Evolutionary conservation across 2,329 filamentous ascomycete species (phyloP).

Genomic region (Huntiella bhutanensis): DNA sequence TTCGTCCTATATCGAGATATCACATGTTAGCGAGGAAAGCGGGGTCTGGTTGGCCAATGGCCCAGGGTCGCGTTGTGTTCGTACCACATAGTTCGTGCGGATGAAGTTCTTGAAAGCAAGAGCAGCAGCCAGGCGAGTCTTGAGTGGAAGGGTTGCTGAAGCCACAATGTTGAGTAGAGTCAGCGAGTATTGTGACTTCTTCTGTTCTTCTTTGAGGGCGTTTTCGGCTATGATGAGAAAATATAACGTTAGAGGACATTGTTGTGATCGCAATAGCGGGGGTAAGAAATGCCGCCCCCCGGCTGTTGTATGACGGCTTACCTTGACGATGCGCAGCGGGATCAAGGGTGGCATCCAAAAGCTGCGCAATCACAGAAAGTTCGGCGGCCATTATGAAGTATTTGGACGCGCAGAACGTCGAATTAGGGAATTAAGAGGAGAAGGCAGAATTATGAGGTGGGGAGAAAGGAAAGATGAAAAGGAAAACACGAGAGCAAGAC

Average conservation of each 20-base stretch:
- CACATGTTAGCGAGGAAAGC: background rate
- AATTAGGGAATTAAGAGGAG: constrained; percentile 6
- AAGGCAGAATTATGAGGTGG: background rate
- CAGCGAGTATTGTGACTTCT: constrained; percentile 73
- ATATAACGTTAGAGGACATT: background rate
- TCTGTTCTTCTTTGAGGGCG: constrained; percentile 59
- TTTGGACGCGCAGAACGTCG: constrained; percentile 1
- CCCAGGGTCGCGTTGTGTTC: constrained; percentile 14
- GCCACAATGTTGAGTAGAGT: constrained; percentile 79
- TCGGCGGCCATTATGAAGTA: constrained; percentile 33
- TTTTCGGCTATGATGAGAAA: constrained; percentile 45
- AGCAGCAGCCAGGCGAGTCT: constrained; percentile 70
- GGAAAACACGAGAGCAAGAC: background rate
- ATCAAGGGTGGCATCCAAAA: constrained; percentile 82
- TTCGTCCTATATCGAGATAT: constrained; percentile 41
- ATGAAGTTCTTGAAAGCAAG: constrained; percentile 99
- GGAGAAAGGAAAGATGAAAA: background rate
- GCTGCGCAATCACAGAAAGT: constrained; percentile 48
- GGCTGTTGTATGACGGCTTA: constrained; percentile 18
- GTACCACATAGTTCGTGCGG: constrained; percentile 71
- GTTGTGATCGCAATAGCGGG: background rate
- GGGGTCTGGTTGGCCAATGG: constrained; percentile 13
- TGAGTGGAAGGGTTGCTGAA: constrained; percentile 48
- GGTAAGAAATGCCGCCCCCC: background rate
- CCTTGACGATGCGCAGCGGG: constrained; percentile 78